Percentiles rank a stretch among this genome's conserved stretches.
phyloP scores from a whole-genome alignment of 73 alveolate genomes.

The Blepharisma stoltei region DNA sequence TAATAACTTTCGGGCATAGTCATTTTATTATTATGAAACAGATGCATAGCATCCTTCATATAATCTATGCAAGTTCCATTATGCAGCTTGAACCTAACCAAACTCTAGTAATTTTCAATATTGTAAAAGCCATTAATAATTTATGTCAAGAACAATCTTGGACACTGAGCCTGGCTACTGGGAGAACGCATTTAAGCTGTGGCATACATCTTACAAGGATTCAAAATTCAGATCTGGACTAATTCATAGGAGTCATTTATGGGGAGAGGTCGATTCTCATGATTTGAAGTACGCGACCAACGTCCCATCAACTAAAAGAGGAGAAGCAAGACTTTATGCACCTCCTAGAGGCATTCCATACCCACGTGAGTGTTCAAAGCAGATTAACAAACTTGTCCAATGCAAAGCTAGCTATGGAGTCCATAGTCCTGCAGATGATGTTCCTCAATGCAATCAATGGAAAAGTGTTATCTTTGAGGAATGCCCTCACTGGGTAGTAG shows the following conservation, averaged over 20 bases:
- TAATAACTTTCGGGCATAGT: background rate
- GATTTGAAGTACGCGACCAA: background rate
- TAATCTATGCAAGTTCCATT: background rate
- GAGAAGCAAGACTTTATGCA: background rate
- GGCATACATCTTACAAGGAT: slow-evolving; percentile 1
- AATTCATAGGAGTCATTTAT: background rate
- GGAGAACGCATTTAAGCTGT: background rate
- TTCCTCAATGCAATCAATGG: slow-evolving; percentile 47
- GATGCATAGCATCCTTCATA: background rate
- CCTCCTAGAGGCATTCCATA: background rate
- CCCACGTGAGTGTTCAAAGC: slow-evolving; percentile 30
- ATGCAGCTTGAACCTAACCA: background rate
- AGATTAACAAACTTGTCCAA: background rate
- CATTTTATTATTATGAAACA: background rate
- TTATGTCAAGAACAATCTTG: background rate
- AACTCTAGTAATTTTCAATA: background rate
- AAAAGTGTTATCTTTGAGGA: slow-evolving; percentile 65
- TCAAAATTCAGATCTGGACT: background rate
- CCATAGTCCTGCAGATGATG: background rate
- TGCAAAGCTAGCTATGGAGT: slow-evolving; percentile 28
- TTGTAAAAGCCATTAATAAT: background rate
- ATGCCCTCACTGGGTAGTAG: slow-evolving; percentile 77
- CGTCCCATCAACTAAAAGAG: background rate
- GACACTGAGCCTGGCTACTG: background rate
- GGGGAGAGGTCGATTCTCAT: background rate